These are phyloP conservation scores for Vishniacozyma victoriae DNA, from an alignment of 768 basidiomycete genomes.

Conservation along the genomic window DNA sequence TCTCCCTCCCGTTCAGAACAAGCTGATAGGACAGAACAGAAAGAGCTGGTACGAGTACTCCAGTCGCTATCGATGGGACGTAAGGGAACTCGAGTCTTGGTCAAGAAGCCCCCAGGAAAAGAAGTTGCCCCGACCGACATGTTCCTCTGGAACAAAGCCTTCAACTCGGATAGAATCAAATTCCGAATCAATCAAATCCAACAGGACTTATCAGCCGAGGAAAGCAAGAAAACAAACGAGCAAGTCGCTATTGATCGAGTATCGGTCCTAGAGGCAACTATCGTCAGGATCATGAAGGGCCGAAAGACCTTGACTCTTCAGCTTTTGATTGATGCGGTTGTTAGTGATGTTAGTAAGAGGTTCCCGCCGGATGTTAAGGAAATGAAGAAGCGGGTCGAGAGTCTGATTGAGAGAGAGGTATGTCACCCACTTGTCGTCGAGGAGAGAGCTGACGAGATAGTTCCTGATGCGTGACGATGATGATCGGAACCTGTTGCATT, in stretches of 20 bases:
- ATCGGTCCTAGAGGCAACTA: slow-evolving; percentile 82
- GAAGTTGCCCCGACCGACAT: slow-evolving; percentile 71
- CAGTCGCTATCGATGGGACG: slow-evolving; percentile 83
- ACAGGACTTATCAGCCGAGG: slow-evolving; percentile 82
- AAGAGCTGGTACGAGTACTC: slow-evolving; percentile 71
- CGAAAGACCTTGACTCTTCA: slow-evolving; percentile 76
- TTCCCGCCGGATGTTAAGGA: slow-evolving; percentile 76
- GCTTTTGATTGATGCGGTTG: slow-evolving; percentile 71
- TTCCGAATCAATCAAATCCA: slow-evolving; percentile 96
- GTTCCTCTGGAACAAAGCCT: slow-evolving; percentile 76
- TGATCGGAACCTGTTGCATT: slow-evolving; percentile 66
- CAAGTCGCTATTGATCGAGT: slow-evolving; percentile 83
- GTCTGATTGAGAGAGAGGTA: slow-evolving; percentile 64
- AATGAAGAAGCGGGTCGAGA: slow-evolving; percentile 79
- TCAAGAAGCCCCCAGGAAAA: slow-evolving; percentile 68
- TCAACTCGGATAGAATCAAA: slow-evolving; percentile 68
- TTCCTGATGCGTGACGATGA: slow-evolving; percentile 72
- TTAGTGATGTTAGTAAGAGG: slow-evolving; percentile 78
- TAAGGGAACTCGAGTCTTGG: slow-evolving; percentile 72
- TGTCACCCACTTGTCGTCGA: slow-evolving; percentile 9
- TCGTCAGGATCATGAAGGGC: slow-evolving; percentile 93
- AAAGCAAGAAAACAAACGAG: slow-evolving; percentile 71
- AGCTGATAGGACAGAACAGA: neutral
- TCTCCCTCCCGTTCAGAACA: neutral
- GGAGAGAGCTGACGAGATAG: slow-evolving; percentile 45